Evolutionary conservation across 257 asterid species (phyloP).

Genomic region (Schizonepeta tenuifolia): DNA sequence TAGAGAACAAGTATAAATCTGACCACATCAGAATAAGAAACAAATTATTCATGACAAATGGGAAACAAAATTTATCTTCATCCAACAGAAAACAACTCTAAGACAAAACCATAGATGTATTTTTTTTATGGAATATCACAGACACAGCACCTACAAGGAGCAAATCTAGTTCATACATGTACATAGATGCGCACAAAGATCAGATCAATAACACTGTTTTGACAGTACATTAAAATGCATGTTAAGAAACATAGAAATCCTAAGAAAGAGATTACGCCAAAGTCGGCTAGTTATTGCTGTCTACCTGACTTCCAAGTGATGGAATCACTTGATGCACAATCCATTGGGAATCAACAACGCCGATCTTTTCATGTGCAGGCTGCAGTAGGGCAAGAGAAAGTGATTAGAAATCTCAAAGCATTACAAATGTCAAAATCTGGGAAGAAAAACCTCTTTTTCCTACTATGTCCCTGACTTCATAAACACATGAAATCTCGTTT

Average conservation of each 20-base stretch:
- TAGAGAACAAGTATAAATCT: slow-evolving; percentile 13
- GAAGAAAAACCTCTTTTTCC: background rate
- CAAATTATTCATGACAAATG: background rate
- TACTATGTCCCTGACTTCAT: background rate
- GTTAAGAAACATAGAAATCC: background rate
- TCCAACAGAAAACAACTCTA: slow-evolving; percentile 2
- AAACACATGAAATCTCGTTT: slow-evolving; percentile 16
- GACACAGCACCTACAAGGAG: background rate
- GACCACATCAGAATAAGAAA: background rate
- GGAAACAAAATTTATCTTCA: background rate
- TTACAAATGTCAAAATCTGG: background rate
- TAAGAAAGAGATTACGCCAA: background rate
- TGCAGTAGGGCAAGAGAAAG: slow-evolving; percentile 41
- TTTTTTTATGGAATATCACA: background rate
- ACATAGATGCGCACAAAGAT: background rate
- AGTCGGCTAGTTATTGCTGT: slow-evolving; percentile 23
- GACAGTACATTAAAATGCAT: slow-evolving; percentile 7
- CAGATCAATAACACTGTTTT: background rate
- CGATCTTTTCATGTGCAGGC: slow-evolving; percentile 99
- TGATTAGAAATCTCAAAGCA: slow-evolving; percentile 23
- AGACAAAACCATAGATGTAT: background rate
- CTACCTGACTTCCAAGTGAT: slow-evolving; percentile 99
- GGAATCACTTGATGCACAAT: slow-evolving; percentile 99
- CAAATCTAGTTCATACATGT: background rate
- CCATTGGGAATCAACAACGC: slow-evolving; percentile 99